Evolutionary conservation across 768 basidiomycete genomes (phyloP), one percentile per base, ranked within the genome.

Genomic region (Leucosporidium creatinivorum): DNA sequence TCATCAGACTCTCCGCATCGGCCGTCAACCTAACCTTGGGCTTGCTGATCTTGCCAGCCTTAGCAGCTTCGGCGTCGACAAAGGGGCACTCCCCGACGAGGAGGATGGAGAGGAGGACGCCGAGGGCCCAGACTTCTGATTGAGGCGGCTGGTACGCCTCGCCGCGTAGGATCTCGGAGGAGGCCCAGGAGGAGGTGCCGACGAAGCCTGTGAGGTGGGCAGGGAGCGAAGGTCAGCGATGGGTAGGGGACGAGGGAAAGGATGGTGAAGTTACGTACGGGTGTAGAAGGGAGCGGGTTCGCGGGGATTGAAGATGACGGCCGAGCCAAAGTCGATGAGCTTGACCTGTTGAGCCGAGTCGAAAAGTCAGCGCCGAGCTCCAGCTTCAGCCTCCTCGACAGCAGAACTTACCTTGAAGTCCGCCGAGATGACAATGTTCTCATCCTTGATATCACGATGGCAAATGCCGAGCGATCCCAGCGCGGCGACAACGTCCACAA

Each of bases 321-420:
- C 91, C 72, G 89, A 90, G 57, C 93, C 93, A 77, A 97, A 97
- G 80, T 97, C 93, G 75, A 97, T 93, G 59, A 97, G 82, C 77
- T 97, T 97, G 75, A 94, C 88, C 87, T 91, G 76, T 44, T 49
- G 68, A 65, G 49, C n/a, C 52, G 57, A 63, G 47, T n/a, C 21
- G 44, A 52, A 58, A 15, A 67, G 57, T 72, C n/a, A 57, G 51
- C 39, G 39, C 39, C 39, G 39, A 44, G 9, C 28, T 8, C 25
- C 2, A 6, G 47, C 17, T 21, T 31, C 25, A 31, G 23, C 7
- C 23, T 23, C 33, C 39, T 8, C 39, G 10, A 6, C 15, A 6
- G 10, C 28, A 0, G 31, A 26, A 65, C 72, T 65, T 57, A 76
- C 77, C 80, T 84, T 87, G 69, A 89, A 81, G 70, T 88, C 80